Conservation (phyloP, 441 rosid genomes). For the Populus hybrid region DNA sequence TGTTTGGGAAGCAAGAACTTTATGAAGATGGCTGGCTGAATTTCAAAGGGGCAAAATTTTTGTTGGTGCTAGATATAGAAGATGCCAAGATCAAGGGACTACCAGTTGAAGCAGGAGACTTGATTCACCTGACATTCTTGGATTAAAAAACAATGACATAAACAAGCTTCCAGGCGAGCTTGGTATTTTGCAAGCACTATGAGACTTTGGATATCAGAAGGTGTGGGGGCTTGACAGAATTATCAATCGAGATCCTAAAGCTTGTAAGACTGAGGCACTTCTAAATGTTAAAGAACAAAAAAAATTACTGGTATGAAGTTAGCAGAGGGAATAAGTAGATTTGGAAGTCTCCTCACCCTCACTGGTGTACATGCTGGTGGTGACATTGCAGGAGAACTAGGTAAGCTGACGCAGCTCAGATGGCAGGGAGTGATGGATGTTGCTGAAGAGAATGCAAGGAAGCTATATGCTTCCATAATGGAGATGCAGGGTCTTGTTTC, state of each 20-base stretch:
- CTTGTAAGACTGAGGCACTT: conserved; percentile 30
- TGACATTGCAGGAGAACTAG: conserved; percentile 27
- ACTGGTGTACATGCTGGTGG: conserved; percentile 30
- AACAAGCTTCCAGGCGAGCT: conserved; percentile 28
- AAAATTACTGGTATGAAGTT: conserved; percentile 22
- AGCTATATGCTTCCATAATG: conserved; percentile 29
- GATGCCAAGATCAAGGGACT: conserved; percentile 24
- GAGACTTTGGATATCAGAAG: conserved; percentile 37
- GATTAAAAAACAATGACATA: conserved; percentile 31
- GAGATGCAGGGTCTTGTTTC: conserved; percentile 31
- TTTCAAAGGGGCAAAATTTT: conserved; percentile 28
- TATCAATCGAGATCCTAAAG: conserved; percentile 24
- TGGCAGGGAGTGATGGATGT: conserved; percentile 35
- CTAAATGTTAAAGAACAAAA: conserved; percentile 27
- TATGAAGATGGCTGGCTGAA: conserved; percentile 32
- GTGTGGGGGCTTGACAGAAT: conserved; percentile 25
- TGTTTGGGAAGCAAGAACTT: conserved; percentile 24
- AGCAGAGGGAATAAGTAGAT: conserved; percentile 29
- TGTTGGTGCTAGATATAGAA: conserved; percentile 36
- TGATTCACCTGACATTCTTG: conserved; percentile 41
- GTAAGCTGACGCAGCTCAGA: conserved; percentile 29
- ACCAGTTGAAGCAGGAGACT: conserved; percentile 37
- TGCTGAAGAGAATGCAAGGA: conserved; percentile 22
- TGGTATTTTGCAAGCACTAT: conserved; percentile 25
- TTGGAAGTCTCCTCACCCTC: conserved; percentile 30